phyloP scores from a whole-genome alignment of 2,329 filamentous ascomycete genomes.

The Canariomyces notabilis region DNA sequence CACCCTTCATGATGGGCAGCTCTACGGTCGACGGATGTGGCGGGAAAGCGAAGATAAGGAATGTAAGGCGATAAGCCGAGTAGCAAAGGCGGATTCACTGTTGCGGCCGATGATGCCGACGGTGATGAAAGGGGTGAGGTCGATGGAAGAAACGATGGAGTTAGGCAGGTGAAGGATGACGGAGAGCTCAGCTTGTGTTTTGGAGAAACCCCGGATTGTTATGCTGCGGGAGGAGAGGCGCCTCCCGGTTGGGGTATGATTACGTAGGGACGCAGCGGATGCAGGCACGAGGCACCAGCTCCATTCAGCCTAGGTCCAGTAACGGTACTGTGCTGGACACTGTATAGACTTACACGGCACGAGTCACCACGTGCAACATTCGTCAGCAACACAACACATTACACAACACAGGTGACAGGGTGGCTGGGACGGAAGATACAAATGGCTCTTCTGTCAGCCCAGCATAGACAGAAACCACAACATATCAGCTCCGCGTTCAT shows the following conservation, averaged over 20 bases:
- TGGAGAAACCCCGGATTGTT: not conserved
- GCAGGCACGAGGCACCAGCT: not conserved
- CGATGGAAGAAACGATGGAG: not conserved
- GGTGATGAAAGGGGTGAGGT: slow-evolving; percentile 3
- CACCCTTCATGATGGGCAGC: slow-evolving; percentile 72
- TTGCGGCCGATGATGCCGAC: slow-evolving; percentile 1
- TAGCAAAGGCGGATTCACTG: not conserved
- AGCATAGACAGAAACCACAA: too few relatives aligned
- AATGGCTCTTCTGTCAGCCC: too few relatives aligned
- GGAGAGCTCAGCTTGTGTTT: not conserved
- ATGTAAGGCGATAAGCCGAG: slow-evolving; percentile 3
- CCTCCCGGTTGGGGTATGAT: not conserved
- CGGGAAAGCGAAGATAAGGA: slow-evolving; percentile 15
- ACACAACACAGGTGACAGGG: too few relatives aligned
- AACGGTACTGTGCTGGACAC: too few relatives aligned
- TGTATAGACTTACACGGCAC: too few relatives aligned
- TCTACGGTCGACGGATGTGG: slow-evolving; percentile 12
- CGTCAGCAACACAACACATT: too few relatives aligned
- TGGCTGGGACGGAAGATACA: too few relatives aligned
- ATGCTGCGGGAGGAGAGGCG: not conserved
- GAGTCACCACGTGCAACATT: too few relatives aligned
- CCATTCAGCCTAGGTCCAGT: too few relatives aligned
- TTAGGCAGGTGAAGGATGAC: not conserved
- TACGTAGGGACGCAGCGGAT: not conserved
- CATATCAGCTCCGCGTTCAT: too few relatives aligned